Conservation (phyloP, 164 flowering plant genomes). For the Akebia trifoliata region DNA sequence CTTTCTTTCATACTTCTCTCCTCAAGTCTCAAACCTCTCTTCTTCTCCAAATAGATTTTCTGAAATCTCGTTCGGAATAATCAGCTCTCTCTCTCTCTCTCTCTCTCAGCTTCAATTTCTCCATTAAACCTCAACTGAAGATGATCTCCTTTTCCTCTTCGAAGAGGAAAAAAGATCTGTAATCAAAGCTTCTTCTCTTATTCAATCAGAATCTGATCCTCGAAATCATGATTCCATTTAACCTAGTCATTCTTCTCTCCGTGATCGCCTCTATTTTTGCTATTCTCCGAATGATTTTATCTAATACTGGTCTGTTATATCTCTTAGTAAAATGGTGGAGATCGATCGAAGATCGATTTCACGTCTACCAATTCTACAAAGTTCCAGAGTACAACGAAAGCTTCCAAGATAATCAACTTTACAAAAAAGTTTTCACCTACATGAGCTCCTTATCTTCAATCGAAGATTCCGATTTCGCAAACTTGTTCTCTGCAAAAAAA, state of each 20-base stretch:
- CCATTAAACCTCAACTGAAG: neutral
- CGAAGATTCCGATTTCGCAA: slow-evolving; percentile 63
- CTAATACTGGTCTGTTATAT: neutral
- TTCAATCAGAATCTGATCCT: neutral
- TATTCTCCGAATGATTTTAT: slow-evolving; percentile 2
- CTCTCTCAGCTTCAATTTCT: too few species aligned
- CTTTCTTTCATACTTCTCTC: too few species aligned
- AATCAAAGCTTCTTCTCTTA: neutral
- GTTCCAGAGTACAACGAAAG: slow-evolving; percentile 53
- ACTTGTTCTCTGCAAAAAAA: slow-evolving; percentile 54
- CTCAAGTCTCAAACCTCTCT: too few species aligned
- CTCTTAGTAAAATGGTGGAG: slow-evolving; percentile 24
- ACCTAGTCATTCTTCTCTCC: neutral
- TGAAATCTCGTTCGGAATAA: too few species aligned
- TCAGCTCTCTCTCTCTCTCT: too few species aligned
- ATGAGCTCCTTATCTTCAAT: slow-evolving; percentile 49
- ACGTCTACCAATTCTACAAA: slow-evolving; percentile 49
- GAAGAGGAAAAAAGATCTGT: neutral
- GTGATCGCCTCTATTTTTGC: neutral
- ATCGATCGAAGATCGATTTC: slow-evolving; percentile 32
- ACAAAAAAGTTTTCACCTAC: slow-evolving; percentile 41
- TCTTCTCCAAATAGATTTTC: too few species aligned
- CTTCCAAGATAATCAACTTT: slow-evolving; percentile 59
- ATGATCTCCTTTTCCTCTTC: neutral
- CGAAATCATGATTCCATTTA: slow-evolving; percentile 5